phyloP scores from a whole-genome alignment of 2,329 filamentous ascomycete genomes.

The Neocucurbitaria cava region DNA sequence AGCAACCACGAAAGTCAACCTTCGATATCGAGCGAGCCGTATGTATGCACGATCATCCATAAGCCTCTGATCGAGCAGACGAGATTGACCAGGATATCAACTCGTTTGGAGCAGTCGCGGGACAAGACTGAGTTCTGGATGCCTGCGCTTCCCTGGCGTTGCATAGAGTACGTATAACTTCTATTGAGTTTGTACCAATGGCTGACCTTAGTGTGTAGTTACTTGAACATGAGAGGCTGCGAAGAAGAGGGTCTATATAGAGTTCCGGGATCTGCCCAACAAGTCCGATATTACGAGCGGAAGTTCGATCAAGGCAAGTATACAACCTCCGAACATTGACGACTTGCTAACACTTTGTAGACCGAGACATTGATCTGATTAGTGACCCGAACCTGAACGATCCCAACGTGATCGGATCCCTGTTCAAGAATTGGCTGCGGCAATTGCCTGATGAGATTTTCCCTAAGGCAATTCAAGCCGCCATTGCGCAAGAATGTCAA shows the following conservation, averaged over 20 bases:
- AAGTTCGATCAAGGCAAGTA: slow-evolving; percentile 81
- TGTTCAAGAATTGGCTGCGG: slow-evolving; percentile 95
- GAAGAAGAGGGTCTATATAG: slow-evolving; percentile 94
- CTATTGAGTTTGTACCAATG: neutral
- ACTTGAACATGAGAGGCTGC: slow-evolving; percentile 91
- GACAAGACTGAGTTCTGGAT: slow-evolving; percentile 99
- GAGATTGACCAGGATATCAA: slow-evolving; percentile 88
- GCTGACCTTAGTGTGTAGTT: slow-evolving; percentile 56
- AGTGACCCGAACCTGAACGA: slow-evolving; percentile 88
- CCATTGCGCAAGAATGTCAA: slow-evolving; percentile 79
- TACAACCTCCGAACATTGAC: neutral
- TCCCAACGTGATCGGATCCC: slow-evolving; percentile 93
- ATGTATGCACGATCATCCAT: slow-evolving; percentile 84
- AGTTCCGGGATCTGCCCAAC: slow-evolving; percentile 86
- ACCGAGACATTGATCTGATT: slow-evolving; percentile 89
- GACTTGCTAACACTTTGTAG: slow-evolving; percentile 53
- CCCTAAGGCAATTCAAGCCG: slow-evolving; percentile 81
- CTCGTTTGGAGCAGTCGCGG: slow-evolving; percentile 81
- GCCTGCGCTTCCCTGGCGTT: slow-evolving; percentile 93
- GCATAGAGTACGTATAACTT: slow-evolving; percentile 75
- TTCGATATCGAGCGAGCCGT: slow-evolving; percentile 77
- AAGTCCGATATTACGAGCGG: slow-evolving; percentile 92
- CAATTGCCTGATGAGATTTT: slow-evolving; percentile 95
- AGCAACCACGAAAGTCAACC: slow-evolving; percentile 73
- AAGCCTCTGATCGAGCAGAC: slow-evolving; percentile 87